These are phyloP conservation scores for Plasmodium cynomolgi DNA, from an alignment of 169 alveolate species.

Conservation along the genomic window DNA sequence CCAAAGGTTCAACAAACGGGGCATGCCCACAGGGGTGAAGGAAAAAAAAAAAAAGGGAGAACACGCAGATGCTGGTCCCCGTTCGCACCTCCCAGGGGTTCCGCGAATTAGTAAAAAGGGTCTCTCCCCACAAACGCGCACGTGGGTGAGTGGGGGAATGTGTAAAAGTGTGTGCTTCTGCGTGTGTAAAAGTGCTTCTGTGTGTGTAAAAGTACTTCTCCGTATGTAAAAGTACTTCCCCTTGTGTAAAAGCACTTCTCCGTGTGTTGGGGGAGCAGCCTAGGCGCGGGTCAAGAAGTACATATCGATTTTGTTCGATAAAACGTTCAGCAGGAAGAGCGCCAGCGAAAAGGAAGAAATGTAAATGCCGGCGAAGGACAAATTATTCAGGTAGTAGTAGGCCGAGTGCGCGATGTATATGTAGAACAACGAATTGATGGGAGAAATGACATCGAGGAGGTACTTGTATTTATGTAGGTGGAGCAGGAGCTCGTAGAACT, in stretches of 20 bases:
- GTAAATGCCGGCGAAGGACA: constrained; percentile 74
- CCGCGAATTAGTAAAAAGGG: neutral
- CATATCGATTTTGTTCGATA: constrained; percentile 63
- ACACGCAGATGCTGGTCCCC: neutral
- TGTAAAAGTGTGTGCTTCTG: neutral
- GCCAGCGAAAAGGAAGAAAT: constrained; percentile 59
- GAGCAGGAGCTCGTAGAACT: constrained; percentile 47
- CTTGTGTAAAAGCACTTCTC: too few species aligned
- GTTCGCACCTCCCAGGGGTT: neutral
- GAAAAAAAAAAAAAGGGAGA: neutral
- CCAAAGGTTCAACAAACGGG: neutral
- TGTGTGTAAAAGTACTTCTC: too few species aligned
- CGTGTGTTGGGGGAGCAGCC: too few species aligned
- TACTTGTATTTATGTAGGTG: constrained; percentile 61
- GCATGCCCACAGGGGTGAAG: neutral
- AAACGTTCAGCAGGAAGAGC: constrained; percentile 16
- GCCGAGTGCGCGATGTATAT: constrained; percentile 73
- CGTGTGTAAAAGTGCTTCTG: too few species aligned
- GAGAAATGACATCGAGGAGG: constrained; percentile 55
- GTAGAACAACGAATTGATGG: constrained; percentile 60
- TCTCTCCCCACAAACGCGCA: neutral
- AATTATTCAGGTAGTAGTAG: constrained; percentile 40
- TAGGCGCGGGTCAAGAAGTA: constrained; percentile 20
- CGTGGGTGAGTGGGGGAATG: neutral
- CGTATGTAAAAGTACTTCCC: too few species aligned